Percentiles rank a stretch among this genome's conserved stretches.
Conservation (phyloP, 306 rosid genomes). For the Bauhinia variegata region DNA sequence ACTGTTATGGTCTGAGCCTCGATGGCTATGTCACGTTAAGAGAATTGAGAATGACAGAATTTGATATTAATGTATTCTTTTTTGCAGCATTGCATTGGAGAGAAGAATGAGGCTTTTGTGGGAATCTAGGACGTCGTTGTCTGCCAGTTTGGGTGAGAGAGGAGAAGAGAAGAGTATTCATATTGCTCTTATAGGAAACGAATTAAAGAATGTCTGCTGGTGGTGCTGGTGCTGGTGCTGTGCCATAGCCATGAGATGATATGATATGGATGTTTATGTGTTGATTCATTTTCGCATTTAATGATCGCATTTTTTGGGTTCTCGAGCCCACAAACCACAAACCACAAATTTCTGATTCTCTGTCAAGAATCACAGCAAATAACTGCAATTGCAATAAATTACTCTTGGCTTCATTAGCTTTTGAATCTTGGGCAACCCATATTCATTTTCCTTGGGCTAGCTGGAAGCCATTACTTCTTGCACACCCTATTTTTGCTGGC, state of each 20-base stretch:
- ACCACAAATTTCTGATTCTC: background rate
- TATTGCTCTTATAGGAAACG: slow-evolving; percentile 34
- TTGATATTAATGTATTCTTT: slow-evolving; percentile 13
- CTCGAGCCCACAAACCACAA: slow-evolving; percentile 50
- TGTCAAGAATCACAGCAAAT: slow-evolving; percentile 35
- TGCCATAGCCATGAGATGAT: slow-evolving; percentile 41
- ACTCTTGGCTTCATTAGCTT: too few species aligned
- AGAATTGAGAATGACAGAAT: background rate
- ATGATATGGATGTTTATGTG: slow-evolving; percentile 25
- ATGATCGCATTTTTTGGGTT: slow-evolving; percentile 63
- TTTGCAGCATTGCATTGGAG: slow-evolving; percentile 2
- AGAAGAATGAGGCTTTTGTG: slow-evolving; percentile 14
- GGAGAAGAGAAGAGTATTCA: background rate
- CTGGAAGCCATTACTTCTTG: too few species aligned
- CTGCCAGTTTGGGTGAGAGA: slow-evolving; percentile 19
- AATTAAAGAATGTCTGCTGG: slow-evolving; percentile 53
- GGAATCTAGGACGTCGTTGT: slow-evolving; percentile 41
- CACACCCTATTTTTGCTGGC: too few species aligned
- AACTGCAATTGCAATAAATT: slow-evolving; percentile 10
- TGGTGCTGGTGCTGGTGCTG: too few species aligned
- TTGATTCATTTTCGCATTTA: slow-evolving; percentile 46
- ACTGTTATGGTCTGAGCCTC: slow-evolving; percentile 20
- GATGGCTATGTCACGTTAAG: slow-evolving; percentile 48
- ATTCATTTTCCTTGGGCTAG: too few species aligned
- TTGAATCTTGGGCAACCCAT: too few species aligned